These are phyloP conservation scores for Coemansia asiatica DNA, from an alignment of 192 early-diverging fungal genomes.

Conservation along the genomic window DNA sequence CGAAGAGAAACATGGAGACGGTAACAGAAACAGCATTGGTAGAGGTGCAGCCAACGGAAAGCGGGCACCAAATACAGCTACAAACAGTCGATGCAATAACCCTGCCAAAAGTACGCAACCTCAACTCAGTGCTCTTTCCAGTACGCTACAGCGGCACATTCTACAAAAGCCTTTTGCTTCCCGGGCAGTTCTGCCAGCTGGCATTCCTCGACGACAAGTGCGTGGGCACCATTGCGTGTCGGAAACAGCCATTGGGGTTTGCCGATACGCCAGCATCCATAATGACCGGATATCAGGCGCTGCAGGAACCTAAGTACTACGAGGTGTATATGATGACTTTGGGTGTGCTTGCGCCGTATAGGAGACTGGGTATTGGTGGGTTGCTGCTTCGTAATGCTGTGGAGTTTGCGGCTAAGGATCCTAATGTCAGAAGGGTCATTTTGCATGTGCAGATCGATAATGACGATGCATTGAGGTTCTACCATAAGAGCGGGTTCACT, in stretches of 20 bases:
- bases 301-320: conserved; percentile 1
- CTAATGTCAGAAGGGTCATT: conserved; percentile 59
- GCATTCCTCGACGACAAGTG: conserved; percentile 66
- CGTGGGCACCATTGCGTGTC: conserved; percentile 85
- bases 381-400: conserved; percentile 61
- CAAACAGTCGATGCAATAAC: conserved; percentile 47
- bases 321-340: conserved; percentile 91
- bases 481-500: conserved; percentile 75
- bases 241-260: conserved; percentile 62
- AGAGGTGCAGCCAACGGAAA: background rate
- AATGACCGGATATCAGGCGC: background rate
- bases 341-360: conserved; percentile 82
- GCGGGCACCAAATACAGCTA: conserved; percentile 1
- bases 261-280: conserved; percentile 23
- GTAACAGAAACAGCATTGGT: conserved; percentile 7
- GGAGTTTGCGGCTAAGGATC: conserved; percentile 39
- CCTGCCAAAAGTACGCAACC: conserved; percentile 65
- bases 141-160: conserved; percentile 78
- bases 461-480: conserved; percentile 78
- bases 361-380: conserved; percentile 76
- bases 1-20: background rate
- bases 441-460: conserved; percentile 88
- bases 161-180: conserved; percentile 70
- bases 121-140: conserved; percentile 86
- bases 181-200: conserved; percentile 69